These are phyloP conservation scores for Polychaeton citri DNA, from an alignment of 2,329 filamentous ascomycete species.

Conservation along the genomic window DNA sequence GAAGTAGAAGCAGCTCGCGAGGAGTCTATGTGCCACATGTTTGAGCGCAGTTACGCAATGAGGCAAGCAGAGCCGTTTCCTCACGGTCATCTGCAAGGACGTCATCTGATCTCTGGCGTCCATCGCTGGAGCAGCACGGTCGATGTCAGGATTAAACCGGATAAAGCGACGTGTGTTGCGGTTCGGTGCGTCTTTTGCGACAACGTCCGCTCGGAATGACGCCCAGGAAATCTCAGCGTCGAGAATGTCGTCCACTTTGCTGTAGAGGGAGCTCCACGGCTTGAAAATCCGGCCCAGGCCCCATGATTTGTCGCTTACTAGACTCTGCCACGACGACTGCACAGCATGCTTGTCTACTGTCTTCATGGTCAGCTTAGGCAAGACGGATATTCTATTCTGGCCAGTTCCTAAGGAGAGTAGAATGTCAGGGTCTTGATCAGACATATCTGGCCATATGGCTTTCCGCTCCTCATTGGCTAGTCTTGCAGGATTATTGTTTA, in stretches of 20 bases:
- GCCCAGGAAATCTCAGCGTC: constrained; percentile 12
- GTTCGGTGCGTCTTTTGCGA: constrained; percentile 3
- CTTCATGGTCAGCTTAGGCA: neutral
- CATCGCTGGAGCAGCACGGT: constrained; percentile 9
- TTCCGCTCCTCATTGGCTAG: constrained; percentile 34
- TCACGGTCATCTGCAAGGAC: constrained; percentile 8
- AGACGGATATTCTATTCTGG: constrained; percentile 3
- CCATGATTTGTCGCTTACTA: constrained; percentile 1
- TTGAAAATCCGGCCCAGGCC: constrained; percentile 1
- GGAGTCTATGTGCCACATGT: constrained; percentile 7
- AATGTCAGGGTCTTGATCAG: constrained; percentile 22
- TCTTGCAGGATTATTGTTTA: constrained; percentile 35
- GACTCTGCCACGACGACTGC: neutral
- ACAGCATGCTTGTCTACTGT: neutral
- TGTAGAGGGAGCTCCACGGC: constrained; percentile 1
- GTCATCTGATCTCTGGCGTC: constrained; percentile 10
- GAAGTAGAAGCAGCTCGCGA: constrained; percentile 15
- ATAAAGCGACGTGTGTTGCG: constrained; percentile 7
- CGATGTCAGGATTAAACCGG: constrained; percentile 10
- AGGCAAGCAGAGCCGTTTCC: constrained; percentile 2
- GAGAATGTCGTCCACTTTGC: constrained; percentile 11
- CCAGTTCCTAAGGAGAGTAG: constrained; percentile 16
- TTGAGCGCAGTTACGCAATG: constrained; percentile 3
- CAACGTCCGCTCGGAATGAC: constrained; percentile 7
- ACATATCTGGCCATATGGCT: constrained; percentile 19